Percentiles rank a stretch among this genome's conserved stretches.
Conservation (phyloP, 768 basidiomycete species). For the Lyophyllum atratum region DNA sequence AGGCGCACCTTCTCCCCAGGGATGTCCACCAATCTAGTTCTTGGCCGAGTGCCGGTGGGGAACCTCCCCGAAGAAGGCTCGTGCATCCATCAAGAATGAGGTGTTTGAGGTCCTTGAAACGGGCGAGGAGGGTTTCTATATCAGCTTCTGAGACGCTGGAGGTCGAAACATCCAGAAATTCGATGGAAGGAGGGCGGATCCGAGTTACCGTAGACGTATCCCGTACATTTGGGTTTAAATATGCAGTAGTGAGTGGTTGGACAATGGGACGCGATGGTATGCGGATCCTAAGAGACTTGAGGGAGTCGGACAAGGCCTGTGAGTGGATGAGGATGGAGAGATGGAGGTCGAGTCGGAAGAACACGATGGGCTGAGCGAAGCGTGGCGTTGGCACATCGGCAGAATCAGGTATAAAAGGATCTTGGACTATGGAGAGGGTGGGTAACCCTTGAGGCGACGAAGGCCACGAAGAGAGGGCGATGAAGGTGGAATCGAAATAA, state of each 20-base stretch:
- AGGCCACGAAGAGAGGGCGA: slow-evolving; percentile 68
- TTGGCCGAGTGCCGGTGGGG: slow-evolving; percentile 34
- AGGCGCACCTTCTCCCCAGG: slow-evolving; percentile 62
- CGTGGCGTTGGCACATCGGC: slow-evolving; percentile 25
- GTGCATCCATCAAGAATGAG: slow-evolving; percentile 73
- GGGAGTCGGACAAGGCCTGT: slow-evolving; percentile 46
- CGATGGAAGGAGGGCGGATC: slow-evolving; percentile 47
- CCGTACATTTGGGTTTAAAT: neutral
- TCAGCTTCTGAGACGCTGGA: slow-evolving; percentile 56
- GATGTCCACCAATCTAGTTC: slow-evolving; percentile 47
- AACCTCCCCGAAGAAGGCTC: slow-evolving; percentile 53
- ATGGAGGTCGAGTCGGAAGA: slow-evolving; percentile 67
- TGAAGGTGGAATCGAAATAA: slow-evolving; percentile 79
- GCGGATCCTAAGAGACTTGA: slow-evolving; percentile 65
- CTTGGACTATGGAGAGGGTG: slow-evolving; percentile 66
- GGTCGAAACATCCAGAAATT: slow-evolving; percentile 77
- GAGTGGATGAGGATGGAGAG: slow-evolving; percentile 45
- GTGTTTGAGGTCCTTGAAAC: slow-evolving; percentile 55
- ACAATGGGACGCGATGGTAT: slow-evolving; percentile 69
- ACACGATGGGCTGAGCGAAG: slow-evolving; percentile 89
- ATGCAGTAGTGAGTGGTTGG: slow-evolving; percentile 32
- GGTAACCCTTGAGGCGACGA: slow-evolving; percentile 31
- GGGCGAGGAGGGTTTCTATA: slow-evolving; percentile 53
- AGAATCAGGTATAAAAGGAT: slow-evolving; percentile 48
- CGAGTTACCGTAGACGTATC: slow-evolving; percentile 14